Conservation (phyloP, 371 early-diverging fungal species). For the Mortierella sp. region DNA sequence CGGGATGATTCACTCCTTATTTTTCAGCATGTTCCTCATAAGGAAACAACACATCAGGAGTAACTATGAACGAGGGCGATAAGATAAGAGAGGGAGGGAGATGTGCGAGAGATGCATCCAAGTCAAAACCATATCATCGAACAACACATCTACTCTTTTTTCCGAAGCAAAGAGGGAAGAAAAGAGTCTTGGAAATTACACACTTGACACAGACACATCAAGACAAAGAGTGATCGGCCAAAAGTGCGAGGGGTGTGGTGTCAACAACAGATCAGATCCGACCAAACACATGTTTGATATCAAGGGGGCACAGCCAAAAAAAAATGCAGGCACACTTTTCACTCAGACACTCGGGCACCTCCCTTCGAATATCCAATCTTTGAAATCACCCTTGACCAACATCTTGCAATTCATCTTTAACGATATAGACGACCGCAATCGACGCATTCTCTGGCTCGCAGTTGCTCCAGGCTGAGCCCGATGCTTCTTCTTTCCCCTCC, state of each 20-base stretch:
- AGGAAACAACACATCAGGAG: not conserved
- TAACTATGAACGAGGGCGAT: not conserved
- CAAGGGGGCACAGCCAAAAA: not conserved
- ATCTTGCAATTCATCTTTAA: not conserved
- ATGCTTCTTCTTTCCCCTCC: constrained; percentile 99
- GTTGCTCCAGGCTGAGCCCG: constrained; percentile 98
- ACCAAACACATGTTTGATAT: constrained; percentile 1
- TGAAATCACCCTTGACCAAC: not conserved
- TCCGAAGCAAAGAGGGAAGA: not conserved
- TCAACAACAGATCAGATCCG: not conserved
- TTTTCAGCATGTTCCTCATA: constrained; percentile 1
- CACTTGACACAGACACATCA: too few relatives aligned
- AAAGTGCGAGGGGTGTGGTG: not conserved
- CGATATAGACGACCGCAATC: constrained; percentile 78
- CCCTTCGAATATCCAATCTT: not conserved
- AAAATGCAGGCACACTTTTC: constrained; percentile 11
- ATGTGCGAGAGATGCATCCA: not conserved
- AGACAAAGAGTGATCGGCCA: not conserved
- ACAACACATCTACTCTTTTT: not conserved
- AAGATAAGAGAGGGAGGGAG: not conserved
- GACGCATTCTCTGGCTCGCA: constrained; percentile 97
- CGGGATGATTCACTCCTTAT: constrained; percentile 1
- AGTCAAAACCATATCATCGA: not conserved
- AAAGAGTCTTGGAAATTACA: too few relatives aligned
- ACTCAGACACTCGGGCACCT: too few relatives aligned